Conservation (phyloP, 306 rosid species). For the Rosa persica region DNA sequence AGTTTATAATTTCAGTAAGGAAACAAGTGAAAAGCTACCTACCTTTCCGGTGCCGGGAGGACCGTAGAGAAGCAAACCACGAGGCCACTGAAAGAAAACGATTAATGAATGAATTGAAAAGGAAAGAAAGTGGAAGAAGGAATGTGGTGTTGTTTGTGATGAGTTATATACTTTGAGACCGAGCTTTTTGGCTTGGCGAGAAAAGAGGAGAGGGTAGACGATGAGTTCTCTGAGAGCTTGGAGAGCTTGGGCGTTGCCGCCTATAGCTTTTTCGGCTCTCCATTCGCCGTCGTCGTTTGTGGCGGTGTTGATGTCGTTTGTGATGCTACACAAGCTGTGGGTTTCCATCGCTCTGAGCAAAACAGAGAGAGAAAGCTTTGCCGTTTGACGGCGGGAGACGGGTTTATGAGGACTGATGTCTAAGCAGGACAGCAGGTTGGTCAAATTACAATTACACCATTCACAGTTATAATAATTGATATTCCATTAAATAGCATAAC, state of each 20-base stretch:
- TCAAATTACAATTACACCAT: too few relatives aligned
- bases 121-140: too few relatives aligned
- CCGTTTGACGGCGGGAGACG: not conserved
- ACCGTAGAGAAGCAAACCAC: conserved; percentile 82
- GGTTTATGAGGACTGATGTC: not conserved
- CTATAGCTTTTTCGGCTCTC: conserved; percentile 78
- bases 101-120: too few relatives aligned
- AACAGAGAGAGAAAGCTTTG: not conserved
- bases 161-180: conserved; percentile 46
- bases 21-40: not conserved
- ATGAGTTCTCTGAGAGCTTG: conserved; percentile 71
- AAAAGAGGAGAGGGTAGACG: conserved; percentile 57
- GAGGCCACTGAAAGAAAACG: conserved; percentile 42
- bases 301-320: conserved; percentile 1
- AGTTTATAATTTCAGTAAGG: not conserved
- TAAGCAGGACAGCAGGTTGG: not conserved
- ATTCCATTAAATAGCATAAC: too few relatives aligned
- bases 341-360: conserved; percentile 32
- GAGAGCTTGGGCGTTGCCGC: conserved; percentile 71
- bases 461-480: too few relatives aligned
- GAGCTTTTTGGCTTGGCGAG: conserved; percentile 49
- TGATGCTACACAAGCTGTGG: conserved; percentile 19
- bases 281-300: conserved; percentile 19
- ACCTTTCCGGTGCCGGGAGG: conserved; percentile 99
- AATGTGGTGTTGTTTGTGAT: too few relatives aligned